These are phyloP conservation scores for Dryadomyces sulphureus DNA, from an alignment of 2,329 filamentous ascomycete genomes.

Conservation along the genomic window DNA sequence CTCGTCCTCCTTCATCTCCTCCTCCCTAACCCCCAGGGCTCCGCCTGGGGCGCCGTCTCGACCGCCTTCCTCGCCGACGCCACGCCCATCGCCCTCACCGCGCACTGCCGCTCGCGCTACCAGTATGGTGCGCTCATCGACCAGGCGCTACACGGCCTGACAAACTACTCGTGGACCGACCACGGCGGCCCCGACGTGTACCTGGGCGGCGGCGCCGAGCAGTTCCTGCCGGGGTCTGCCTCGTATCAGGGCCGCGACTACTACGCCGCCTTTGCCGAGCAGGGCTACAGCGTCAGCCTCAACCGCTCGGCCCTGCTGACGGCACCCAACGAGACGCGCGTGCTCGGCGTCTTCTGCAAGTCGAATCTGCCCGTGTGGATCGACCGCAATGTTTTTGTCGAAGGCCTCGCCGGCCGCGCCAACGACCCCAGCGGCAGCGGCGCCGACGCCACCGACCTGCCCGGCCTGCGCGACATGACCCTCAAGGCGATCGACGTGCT, in stretches of 20 bases:
- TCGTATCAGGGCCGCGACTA: constrained; percentile 62
- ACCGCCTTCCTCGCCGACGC: constrained; percentile 76
- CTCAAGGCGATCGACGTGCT: constrained; percentile 73
- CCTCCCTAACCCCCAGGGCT: constrained; percentile 21
- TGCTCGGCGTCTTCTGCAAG: constrained; percentile 65
- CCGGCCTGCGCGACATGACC: constrained; percentile 80
- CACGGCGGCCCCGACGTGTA: constrained; percentile 64
- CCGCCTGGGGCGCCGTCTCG: constrained; percentile 51
- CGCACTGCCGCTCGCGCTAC: constrained; percentile 56
- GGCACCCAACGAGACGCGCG: constrained; percentile 41
- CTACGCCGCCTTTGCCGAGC: constrained; percentile 60
- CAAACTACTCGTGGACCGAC: constrained; percentile 70
- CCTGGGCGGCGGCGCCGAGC: constrained; percentile 70
- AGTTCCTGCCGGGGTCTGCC: constrained; percentile 52
- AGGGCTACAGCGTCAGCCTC: constrained; percentile 54
- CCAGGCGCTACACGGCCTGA: constrained; percentile 59
- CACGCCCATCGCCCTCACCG: constrained; percentile 60
- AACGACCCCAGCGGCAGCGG: constrained; percentile 56
- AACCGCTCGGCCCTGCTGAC: constrained; percentile 59
- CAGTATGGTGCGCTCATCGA: constrained; percentile 61
- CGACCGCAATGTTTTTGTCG: constrained; percentile 65
- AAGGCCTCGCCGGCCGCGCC: constrained; percentile 49
- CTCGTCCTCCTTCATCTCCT: background rate
- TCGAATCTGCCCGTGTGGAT: constrained; percentile 72
- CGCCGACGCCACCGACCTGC: constrained; percentile 54